Percentiles rank a stretch among this genome's conserved stretches.
phyloP scores from a whole-genome alignment of 164 flowering plant genomes.

The Stephania japonica region DNA sequence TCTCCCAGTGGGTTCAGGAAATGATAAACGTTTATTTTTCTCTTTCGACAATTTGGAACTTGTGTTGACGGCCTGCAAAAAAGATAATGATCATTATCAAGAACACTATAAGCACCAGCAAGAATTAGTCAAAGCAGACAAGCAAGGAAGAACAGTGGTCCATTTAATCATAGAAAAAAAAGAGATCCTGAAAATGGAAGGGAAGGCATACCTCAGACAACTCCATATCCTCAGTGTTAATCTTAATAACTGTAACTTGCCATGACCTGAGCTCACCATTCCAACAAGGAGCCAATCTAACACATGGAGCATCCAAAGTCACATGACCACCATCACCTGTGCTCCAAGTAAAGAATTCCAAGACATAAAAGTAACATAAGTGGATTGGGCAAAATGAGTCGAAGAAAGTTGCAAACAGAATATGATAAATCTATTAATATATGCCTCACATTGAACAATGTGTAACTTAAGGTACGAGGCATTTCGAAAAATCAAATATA shows the following conservation, averaged over 20 bases:
- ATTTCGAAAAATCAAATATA: background rate
- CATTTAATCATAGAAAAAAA: background rate
- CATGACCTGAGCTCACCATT: constrained; percentile 21
- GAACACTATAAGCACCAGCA: constrained; percentile 1
- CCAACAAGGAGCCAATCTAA: constrained; percentile 40
- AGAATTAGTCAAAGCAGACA: background rate
- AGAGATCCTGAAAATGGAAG: background rate
- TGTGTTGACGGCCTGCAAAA: constrained; percentile 11
- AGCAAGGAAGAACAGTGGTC: background rate
- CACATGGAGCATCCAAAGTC: constrained; percentile 18
- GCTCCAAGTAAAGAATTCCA: constrained; percentile 3
- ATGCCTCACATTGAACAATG: background rate
- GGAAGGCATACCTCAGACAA: constrained; percentile 19
- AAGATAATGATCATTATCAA: background rate
- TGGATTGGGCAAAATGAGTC: background rate
- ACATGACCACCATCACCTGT: constrained; percentile 25
- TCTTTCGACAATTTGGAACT: constrained; percentile 12
- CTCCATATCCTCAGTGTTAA: constrained; percentile 10
- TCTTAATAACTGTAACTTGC: constrained; percentile 26
- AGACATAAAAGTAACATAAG: constrained; percentile 3
- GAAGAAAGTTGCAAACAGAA: background rate
- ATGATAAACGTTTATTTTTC: constrained; percentile 13
- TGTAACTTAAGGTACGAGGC: too few relatives aligned
- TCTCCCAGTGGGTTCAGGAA: constrained; percentile 18
- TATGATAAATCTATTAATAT: background rate